These are phyloP conservation scores for Athelia sp. DNA, from an alignment of 1,284 basidiomycete species.

Conservation along the genomic window DNA sequence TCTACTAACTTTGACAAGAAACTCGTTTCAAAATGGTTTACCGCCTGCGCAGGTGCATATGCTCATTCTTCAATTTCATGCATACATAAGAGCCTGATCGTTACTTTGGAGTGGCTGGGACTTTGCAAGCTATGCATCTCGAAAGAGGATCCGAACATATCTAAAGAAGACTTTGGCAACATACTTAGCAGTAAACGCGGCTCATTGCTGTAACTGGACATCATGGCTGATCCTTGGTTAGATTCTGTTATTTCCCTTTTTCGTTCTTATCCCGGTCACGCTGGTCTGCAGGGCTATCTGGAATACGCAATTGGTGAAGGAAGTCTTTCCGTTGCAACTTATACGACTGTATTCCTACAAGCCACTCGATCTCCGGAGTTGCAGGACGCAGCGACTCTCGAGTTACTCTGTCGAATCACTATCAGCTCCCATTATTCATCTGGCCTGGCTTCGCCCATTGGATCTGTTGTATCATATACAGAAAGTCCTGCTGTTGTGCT, in stretches of 20 bases:
- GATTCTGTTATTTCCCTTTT: conserved; percentile 66
- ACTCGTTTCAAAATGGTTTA: neutral
- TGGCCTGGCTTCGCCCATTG: conserved; percentile 39
- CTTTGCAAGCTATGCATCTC: conserved; percentile 56
- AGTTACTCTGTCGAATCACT: conserved; percentile 60
- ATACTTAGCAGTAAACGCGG: conserved; percentile 42
- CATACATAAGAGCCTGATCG: neutral
- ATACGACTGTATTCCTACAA: conserved; percentile 49
- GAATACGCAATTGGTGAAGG: conserved; percentile 50
- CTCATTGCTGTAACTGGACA: neutral
- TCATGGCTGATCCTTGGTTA: conserved; percentile 20
- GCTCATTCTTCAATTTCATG: neutral
- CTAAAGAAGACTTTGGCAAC: conserved; percentile 33
- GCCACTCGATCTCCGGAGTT: conserved; percentile 40
- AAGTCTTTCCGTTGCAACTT: conserved; percentile 51
- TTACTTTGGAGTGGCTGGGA: conserved; percentile 52
- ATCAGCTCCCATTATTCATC: conserved; percentile 58
- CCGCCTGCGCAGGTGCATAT: neutral
- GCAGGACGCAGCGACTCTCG: conserved; percentile 58
- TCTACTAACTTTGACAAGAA: neutral
- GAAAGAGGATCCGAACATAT: conserved; percentile 36
- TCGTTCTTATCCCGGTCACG: conserved; percentile 60
- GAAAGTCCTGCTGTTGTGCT: conserved; percentile 44
- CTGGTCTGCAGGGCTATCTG: conserved; percentile 57
- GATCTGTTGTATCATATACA: conserved; percentile 45